Base-by-base conservation (phyloP, 1,284 basidiomycete genomes). In the Sporisorium exsertum region DNA sequence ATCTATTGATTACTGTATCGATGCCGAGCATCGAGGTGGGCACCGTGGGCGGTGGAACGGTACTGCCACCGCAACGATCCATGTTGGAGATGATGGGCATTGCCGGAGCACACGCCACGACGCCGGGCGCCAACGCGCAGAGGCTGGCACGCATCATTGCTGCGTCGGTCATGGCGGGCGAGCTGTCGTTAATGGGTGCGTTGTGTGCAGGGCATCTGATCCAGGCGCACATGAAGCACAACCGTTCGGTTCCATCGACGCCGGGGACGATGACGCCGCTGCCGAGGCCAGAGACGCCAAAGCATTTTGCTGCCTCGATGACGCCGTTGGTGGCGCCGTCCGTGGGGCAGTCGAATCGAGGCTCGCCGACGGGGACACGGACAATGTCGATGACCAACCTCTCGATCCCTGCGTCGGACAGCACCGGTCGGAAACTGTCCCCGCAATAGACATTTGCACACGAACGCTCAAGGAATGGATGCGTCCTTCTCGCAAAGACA, bases 31-130 rank as follows among this genome's bases (percentile, higher is more conserved):
- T 86, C 60, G 85, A 85, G 55, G 85, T 85, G 18, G 85, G 85
- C n/a, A 99, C 96, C 26, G 92, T 99, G 42, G 96, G 96, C 42
- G 96, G 96, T 47, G 96, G 96, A 43, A 99, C 96, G 0, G 70
- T 78, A 12, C 61, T 85, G 32, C 66, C 71, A 40, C 81, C 80
- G 37, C 84, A 85, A 59, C 65, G 84, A 40, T 71, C 82, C 13
- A 83, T 85, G 82, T 64, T 85, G 27, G 82, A 84, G 58, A 73
- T 85, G 77, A 74, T 85, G 57, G 84, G 84, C 35, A 80, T 85
- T 15, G 79, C 79, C 4, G 84, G 84, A 2, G 77, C 84, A 2
- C 67, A 84, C 50, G 35, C 59, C n/a, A 70, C 75, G 5, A 82
- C 81, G 27, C 84, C 84, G 7, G 84, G 84, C 9, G 83, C 83